Base-by-base conservation (phyloP, 345 rosid species). In the Hibiscus tridactylites region DNA sequence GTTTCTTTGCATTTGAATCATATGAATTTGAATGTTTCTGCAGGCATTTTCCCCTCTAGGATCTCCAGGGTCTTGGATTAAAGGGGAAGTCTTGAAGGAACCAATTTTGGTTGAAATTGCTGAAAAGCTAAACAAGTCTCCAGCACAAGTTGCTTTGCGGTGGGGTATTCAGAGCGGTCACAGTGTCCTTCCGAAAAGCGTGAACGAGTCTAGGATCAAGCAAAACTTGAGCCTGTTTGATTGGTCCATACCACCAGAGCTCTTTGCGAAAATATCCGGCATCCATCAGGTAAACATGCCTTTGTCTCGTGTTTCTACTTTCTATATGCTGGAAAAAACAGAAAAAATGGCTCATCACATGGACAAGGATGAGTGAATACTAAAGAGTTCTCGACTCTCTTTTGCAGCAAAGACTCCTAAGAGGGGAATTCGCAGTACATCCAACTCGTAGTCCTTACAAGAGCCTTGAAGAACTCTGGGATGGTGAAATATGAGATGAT, bases 161-260 rank as follows among this genome's bases (percentile, higher is more conserved):
- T 82, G 91, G 91, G 89, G 91, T 8, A 79, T 85, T 58, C 89
- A 88, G 77, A 73, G 80, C 3, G 84, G 82, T 65, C 89, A 88
- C 77, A 81, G 84, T 44, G 77, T 85, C 52, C 88, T 85, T 72
- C 91, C 91, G 2, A 88, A 85, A 78, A 84, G 89, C 50, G 89
- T 84, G 52, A 82, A 75, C 0, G 83, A 78, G 56, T 82, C 81
- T 8, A 79, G 89, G 76, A 84, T 85, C 52, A 75, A 78, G 54
- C 82, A 82, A 64, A 88, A 88, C 44, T 49, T 82, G 1, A 78
- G 76, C 79, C 71, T 88, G 76, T 82, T 82, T 61, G 83, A 78
- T 69, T 85, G 89, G 91, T 77, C 72, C 19, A 88, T 85, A 4
- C 85, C 91, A 61, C 75, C 85, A 0, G 83, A 80, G 66, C 80